phyloP scores from a whole-genome alignment of 2,329 filamentous ascomycete species.

The Fusarium tanahbumbuense region DNA sequence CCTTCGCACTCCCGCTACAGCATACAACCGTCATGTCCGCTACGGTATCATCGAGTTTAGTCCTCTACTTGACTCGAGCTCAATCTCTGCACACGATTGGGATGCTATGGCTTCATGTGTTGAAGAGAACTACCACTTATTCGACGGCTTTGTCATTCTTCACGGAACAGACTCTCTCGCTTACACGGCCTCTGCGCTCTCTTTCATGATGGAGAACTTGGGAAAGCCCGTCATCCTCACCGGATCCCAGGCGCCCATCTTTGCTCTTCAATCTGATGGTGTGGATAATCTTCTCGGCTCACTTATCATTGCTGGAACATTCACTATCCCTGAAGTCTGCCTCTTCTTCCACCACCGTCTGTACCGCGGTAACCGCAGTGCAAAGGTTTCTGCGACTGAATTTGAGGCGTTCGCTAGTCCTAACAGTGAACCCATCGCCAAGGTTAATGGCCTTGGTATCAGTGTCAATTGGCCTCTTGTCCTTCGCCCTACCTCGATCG shows the following conservation, averaged over 20 bases:
- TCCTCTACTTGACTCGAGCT: slow-evolving; percentile 87
- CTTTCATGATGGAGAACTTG: slow-evolving; percentile 91
- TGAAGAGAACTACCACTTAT: slow-evolving; percentile 85
- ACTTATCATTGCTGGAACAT: slow-evolving; percentile 89
- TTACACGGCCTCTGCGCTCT: slow-evolving; percentile 89
- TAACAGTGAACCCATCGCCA: slow-evolving; percentile 85
- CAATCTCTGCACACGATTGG: slow-evolving; percentile 89
- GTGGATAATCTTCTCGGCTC: slow-evolving; percentile 91
- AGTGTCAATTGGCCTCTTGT: slow-evolving; percentile 85
- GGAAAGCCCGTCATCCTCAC: slow-evolving; percentile 93
- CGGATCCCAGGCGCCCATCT: slow-evolving; percentile 85
- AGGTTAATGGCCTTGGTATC: slow-evolving; percentile 82
- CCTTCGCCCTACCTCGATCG: slow-evolving; percentile 77
- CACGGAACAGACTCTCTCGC: slow-evolving; percentile 92
- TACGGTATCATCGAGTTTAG: slow-evolving; percentile 89
- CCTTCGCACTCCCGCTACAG: slow-evolving; percentile 81
- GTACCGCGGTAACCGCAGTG: slow-evolving; percentile 87
- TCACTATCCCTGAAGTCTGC: slow-evolving; percentile 92
- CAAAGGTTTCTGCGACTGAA: slow-evolving; percentile 86
- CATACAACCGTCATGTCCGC: slow-evolving; percentile 82
- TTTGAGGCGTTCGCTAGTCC: slow-evolving; percentile 91
- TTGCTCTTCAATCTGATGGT: slow-evolving; percentile 89
- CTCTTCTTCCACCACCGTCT: slow-evolving; percentile 94
- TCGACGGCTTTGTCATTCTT: slow-evolving; percentile 90
- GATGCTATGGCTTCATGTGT: slow-evolving; percentile 84